Evolutionary conservation across 192 early-diverging fungal genomes (phyloP), one percentile per base, ranked within the genome.

Genomic region (Tieghemiomyces parasiticus): DNA sequence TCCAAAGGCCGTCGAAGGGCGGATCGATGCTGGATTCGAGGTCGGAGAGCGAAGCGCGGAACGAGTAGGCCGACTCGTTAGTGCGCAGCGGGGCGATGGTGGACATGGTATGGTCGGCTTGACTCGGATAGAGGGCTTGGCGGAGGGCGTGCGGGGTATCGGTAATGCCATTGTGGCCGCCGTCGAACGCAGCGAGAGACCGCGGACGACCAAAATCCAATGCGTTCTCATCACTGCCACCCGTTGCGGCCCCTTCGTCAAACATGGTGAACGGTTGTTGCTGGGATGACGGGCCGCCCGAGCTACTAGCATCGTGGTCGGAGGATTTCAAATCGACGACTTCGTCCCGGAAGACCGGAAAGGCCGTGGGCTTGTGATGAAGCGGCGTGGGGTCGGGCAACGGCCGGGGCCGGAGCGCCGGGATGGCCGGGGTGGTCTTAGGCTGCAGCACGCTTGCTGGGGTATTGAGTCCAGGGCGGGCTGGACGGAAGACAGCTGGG

Each of bases 341-440:
- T 28, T 58, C 55, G 35, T 58, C 55, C 1, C 55, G 55, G 26
- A 58, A 58, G 1, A 58, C 26, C 4, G 55, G 13, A 58, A 58
- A 58, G 14, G 32, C 13, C 13, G 55, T 35, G 9, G 34, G 32
- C 35, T 58, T 58, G 33, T 26, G 19, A 14, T 58, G 34, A 10
- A 58, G 33, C 10, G 55, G 55, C 22, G 55, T 58, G 20, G 55
- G 55, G 10, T 58, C 55, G 2, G 32, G 32, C 22, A 25, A 28
- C 0, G 50, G 50, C 30, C 26, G 6, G 50, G 46, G 20, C 8
- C 25, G 3, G 2, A 46, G 12, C 22, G 12, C 22, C 45, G 2
- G 19, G 45, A 46, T 46, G 45, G 10, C 16, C 29, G 52, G 52
- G 9, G 32, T 31, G 0, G 55, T 35, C n/a, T 58, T 58, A 31